Evolutionary conservation across 371 early-diverging fungal species (phyloP).

Genomic region (Apophysomyces sp.): DNA sequence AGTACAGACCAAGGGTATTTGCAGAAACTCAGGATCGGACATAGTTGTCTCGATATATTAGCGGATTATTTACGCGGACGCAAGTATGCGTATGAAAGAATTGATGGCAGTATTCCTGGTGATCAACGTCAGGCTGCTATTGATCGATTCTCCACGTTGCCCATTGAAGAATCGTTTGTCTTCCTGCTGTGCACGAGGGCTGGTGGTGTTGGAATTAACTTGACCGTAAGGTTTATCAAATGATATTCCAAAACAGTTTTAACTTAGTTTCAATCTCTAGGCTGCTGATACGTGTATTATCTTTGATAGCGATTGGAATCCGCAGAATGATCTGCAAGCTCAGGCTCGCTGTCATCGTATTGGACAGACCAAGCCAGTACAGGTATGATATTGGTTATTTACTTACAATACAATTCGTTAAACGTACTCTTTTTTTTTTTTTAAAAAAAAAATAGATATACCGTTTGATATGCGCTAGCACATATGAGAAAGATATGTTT

Average conservation of each 20-base stretch:
- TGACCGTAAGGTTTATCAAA: slow-evolving; percentile 44
- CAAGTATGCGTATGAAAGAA: slow-evolving; percentile 79
- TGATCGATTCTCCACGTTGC: slow-evolving; percentile 83
- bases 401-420: too few relatives aligned
- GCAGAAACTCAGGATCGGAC: neutral
- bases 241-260: slow-evolving; percentile 48
- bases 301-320: slow-evolving; percentile 97
- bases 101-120: slow-evolving; percentile 87
- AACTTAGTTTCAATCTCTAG: slow-evolving; percentile 1
- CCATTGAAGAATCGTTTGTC: slow-evolving; percentile 73
- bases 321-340: slow-evolving; percentile 95
- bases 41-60: slow-evolving; percentile 71
- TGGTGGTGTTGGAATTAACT: slow-evolving; percentile 93
- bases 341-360: slow-evolving; percentile 91
- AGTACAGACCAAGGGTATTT: neutral
- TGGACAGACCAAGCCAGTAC: slow-evolving; percentile 91
- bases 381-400: slow-evolving; percentile 53
- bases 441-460: slow-evolving; percentile 67
- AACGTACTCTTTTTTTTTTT: too few relatives aligned
- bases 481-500: slow-evolving; percentile 95
- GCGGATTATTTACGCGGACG: slow-evolving; percentile 83
- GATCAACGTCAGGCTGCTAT: slow-evolving; percentile 92
- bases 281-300: slow-evolving; percentile 95
- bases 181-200: slow-evolving; percentile 86
- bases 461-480: slow-evolving; percentile 86